A percentile compares a stretch with the other conserved stretches of the same genome.
phyloP scores from a whole-genome alignment of 2,329 filamentous ascomycete species.

The Botrytis tulipae region DNA sequence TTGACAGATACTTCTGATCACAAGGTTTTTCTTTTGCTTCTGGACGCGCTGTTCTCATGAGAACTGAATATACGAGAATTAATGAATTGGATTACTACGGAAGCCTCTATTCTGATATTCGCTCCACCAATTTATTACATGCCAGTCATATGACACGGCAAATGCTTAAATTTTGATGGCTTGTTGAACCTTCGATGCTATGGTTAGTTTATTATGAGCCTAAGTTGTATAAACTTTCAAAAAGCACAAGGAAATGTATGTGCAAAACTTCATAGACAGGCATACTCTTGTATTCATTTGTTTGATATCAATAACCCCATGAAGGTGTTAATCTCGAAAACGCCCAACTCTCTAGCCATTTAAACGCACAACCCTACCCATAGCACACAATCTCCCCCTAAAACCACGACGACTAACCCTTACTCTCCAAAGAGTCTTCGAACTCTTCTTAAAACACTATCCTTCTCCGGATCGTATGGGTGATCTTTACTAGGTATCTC shows the following conservation, averaged over 20 bases:
- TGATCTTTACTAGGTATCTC: constrained; percentile 99
- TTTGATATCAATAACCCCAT: constrained; percentile 14
- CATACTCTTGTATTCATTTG: constrained; percentile 26
- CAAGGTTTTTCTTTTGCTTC: constrained; percentile 26
- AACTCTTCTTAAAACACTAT: constrained; percentile 91
- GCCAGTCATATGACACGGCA: neutral
- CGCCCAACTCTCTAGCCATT: constrained; percentile 18
- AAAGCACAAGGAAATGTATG: neutral
- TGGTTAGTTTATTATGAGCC: neutral
- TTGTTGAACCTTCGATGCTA: neutral
- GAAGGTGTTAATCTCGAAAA: constrained; percentile 19
- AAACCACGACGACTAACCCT: constrained; percentile 27
- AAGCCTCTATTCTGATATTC: neutral
- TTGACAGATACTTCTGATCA: constrained; percentile 28
- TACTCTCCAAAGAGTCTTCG: constrained; percentile 70
- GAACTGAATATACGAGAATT: constrained; percentile 4
- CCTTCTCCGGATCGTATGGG: constrained; percentile 97
- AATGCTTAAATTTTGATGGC: neutral
- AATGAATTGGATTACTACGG: constrained; percentile 13
- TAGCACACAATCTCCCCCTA: constrained; percentile 3
- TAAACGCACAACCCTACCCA: constrained; percentile 19
- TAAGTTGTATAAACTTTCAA: neutral
- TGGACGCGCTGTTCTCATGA: neutral
- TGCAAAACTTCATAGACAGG: neutral
- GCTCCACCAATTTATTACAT: neutral